phyloP scores from a whole-genome alignment of 2,329 filamentous ascomycete species.

The Tympanopsis confertula region DNA sequence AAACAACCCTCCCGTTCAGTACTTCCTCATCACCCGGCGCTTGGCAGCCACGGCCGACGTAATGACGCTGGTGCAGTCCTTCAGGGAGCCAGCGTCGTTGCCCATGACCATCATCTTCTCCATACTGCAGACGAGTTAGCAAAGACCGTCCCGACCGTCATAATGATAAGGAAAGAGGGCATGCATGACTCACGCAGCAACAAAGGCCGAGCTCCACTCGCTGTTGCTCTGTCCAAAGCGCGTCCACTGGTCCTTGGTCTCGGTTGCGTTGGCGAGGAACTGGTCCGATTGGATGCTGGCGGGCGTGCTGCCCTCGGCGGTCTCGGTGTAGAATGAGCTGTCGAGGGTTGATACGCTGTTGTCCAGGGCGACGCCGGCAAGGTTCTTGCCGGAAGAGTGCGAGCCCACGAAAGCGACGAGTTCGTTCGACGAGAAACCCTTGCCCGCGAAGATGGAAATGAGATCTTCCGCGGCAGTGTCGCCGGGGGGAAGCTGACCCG shows the following conservation, averaged over 20 bases:
- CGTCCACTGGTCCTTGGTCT: conserved; percentile 11
- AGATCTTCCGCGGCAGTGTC: conserved; percentile 7
- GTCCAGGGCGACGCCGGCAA: conserved; percentile 10
- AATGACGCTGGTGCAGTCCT: conserved; percentile 14
- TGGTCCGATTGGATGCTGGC: conserved; percentile 12
- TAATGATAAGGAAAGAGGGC: neutral
- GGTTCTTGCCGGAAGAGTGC: conserved; percentile 13
- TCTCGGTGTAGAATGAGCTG: conserved; percentile 13
- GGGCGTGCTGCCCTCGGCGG: conserved; percentile 9
- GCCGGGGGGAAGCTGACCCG: conserved; percentile 8
- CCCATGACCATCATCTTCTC: conserved; percentile 12
- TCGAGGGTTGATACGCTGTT: conserved; percentile 10
- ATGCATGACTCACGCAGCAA: conserved; percentile 12
- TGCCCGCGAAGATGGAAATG: conserved; percentile 9
- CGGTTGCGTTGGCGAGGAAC: conserved; percentile 10
- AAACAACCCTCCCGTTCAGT: too few species aligned
- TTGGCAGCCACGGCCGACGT: conserved; percentile 7
- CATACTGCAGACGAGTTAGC: conserved; percentile 9
- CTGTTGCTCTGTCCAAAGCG: conserved; percentile 9
- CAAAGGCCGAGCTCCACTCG: conserved; percentile 12
- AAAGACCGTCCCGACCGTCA: conserved; percentile 1
- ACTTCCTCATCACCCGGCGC: too few species aligned
- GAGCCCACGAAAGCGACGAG: conserved; percentile 13
- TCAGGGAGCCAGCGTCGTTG: conserved; percentile 9
- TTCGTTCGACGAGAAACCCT: conserved; percentile 11